Evolutionary conservation across 306 rosid genomes (phyloP), one percentile per base, ranked within the genome.

Genomic region (Vigna hirtella): DNA sequence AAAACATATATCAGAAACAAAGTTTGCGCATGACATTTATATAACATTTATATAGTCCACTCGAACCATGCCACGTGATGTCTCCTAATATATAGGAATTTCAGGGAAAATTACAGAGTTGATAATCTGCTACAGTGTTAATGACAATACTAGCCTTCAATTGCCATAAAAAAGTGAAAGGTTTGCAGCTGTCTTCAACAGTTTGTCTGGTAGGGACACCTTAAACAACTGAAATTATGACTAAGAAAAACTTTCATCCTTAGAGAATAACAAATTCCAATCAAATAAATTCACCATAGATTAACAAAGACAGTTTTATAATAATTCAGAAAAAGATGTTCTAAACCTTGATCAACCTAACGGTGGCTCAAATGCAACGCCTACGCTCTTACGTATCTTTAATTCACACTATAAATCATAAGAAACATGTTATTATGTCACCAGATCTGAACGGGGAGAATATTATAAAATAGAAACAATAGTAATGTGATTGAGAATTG

Each of bases 201-300:
- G 48, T 77, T 55, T 42, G 34, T 77, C 67, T 55, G 13, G 68
- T 77, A 28, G 56, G 61, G 47, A 72, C 75, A 45, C 20, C 45
- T 12, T 73, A 45, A 55, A 72, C 43, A 51, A 79, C 3, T 55
- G 45, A 52, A 17, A 57, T 34, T 74, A 30, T 38, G 48, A 49
- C 34, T 16, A 1, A 34, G 55, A 32, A 66, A 67, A 66, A 74
- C 57, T 56, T 73, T 16, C 80, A 74, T 66, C 64, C 48, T 66
- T 18, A 45, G 11, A 22, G 77, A 49, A 74, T 22, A 47, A 16
- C 11, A 53, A 66, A 17, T 16, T 64, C 70, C 15, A 15, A 70
- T 72, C n/a, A 43, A 53, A 73, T 32, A 10, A 18, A 32, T 14
- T 66, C 28, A 15, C 34, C 47, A 66, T 20, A 18, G 75, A 56